Percentiles rank a stretch among this genome's conserved stretches.
Evolutionary conservation across 345 rosid genomes (phyloP).

Genomic region (Nasturtium officinale): DNA sequence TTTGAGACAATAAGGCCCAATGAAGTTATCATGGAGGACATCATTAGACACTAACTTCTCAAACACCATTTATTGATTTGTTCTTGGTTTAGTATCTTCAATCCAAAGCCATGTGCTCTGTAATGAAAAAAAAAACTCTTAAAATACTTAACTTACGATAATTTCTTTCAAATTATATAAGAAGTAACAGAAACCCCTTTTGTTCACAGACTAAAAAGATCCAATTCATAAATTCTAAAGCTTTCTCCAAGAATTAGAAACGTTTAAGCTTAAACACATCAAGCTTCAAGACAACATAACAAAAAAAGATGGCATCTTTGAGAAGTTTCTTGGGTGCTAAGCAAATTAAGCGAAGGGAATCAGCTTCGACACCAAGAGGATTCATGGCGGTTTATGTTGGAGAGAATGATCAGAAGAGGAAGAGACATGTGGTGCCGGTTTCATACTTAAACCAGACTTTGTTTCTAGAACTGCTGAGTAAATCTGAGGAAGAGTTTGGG

Average conservation of each 20-base stretch:
- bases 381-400: constrained; percentile 48
- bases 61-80: constrained; percentile 40
- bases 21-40: constrained; percentile 40
- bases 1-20: constrained; percentile 38
- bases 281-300: constrained; percentile 17
- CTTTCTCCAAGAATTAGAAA: constrained; percentile 18
- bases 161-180: constrained; percentile 19
- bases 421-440: constrained; percentile 45
- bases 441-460: constrained; percentile 48
- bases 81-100: constrained; percentile 41
- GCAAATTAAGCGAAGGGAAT: constrained; percentile 12
- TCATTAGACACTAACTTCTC: constrained; percentile 39
- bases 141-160: neutral
- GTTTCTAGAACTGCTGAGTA: constrained; percentile 46
- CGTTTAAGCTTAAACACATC: neutral
- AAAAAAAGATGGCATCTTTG: constrained; percentile 7
- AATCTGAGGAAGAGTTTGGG: constrained; percentile 51
- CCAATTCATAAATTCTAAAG: neutral
- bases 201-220: constrained; percentile 21
- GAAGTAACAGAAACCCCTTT: constrained; percentile 2
- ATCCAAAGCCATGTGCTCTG: constrained; percentile 40
- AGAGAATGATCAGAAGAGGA: constrained; percentile 37
- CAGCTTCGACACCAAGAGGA: constrained; percentile 45
- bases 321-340: constrained; percentile 32
- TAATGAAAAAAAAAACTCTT: neutral